phyloP scores from a whole-genome alignment of 345 rosid genomes.

The Trapa incisa region DNA sequence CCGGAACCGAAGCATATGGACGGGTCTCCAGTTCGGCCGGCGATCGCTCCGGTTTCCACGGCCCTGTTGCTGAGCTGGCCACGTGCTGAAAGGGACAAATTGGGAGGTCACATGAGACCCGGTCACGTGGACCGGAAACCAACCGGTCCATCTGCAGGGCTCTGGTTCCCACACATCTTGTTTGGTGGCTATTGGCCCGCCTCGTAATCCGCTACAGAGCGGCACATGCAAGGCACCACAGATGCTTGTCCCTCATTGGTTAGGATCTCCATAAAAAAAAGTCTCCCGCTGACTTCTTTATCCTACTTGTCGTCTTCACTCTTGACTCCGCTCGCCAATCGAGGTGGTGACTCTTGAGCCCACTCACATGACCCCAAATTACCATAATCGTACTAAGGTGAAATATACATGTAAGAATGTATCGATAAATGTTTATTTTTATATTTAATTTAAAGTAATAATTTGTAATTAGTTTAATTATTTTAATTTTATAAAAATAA shows the following conservation, averaged over 20 bases:
- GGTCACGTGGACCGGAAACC: not conserved
- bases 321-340: not conserved
- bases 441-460: no score
- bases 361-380: no score
- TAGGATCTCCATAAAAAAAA: not conserved
- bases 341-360: not conserved
- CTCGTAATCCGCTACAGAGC: conserved; percentile 1
- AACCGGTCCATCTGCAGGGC: not conserved
- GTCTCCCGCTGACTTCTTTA: not conserved
- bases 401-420: no score
- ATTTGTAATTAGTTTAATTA: no score
- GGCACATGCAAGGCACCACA: not conserved
- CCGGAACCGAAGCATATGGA: no score
- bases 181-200: not conserved
- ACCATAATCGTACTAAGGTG: no score
- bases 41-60: not conserved
- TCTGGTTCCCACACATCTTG: not conserved
- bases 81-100: not conserved
- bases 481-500: no score
- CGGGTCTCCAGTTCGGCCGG: no score
- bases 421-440: no score
- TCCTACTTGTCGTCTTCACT: not conserved
- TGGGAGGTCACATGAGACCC: not conserved
- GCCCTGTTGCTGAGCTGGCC: not conserved
- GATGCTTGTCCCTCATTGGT: not conserved